Evolutionary conservation across 2,329 filamentous ascomycete genomes (phyloP).

Genomic region (Ophiocordyceps camponoti-rufipedis): DNA sequence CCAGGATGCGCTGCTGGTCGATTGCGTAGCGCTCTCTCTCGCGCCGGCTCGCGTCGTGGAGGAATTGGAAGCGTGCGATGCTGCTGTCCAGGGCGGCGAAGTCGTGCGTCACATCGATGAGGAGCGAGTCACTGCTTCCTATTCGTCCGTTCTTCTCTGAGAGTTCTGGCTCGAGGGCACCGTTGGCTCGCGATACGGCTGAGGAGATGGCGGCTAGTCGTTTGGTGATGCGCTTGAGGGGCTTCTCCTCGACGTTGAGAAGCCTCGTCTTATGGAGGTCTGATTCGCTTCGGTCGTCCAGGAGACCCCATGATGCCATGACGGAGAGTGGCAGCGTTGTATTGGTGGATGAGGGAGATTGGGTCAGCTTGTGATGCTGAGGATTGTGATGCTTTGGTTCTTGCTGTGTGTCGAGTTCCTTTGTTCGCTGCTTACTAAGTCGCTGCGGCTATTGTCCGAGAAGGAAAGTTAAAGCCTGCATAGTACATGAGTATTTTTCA

Average conservation of each 20-base stretch:
- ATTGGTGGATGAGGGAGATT: background rate
- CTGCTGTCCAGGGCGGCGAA: constrained; percentile 77
- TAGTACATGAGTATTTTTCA: too few relatives aligned
- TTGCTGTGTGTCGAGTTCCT: too few relatives aligned
- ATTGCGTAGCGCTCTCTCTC: constrained; percentile 71
- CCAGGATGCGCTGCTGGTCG: constrained; percentile 63
- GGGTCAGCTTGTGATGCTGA: too few relatives aligned
- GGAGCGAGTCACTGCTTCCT: constrained; percentile 35
- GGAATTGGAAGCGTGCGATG: constrained; percentile 74
- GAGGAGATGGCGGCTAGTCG: constrained; percentile 54
- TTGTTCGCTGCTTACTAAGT: too few relatives aligned
- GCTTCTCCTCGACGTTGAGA: constrained; percentile 78
- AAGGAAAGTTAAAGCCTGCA: too few relatives aligned
- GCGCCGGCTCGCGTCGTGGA: constrained; percentile 62
- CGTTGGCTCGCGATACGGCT: constrained; percentile 24
- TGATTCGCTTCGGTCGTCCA: constrained; percentile 62
- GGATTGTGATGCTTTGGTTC: too few relatives aligned
- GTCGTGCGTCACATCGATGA: constrained; percentile 71
- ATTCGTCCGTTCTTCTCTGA: background rate
- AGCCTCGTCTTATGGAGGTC: constrained; percentile 77
- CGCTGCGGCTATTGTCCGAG: too few relatives aligned
- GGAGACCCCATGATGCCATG: constrained; percentile 40
- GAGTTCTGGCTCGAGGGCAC: background rate
- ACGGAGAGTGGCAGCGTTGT: background rate
- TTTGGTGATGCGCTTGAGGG: constrained; percentile 77